Evolutionary conservation across 495 filamentous ascomycete species (phyloP).

Genomic region (Tuber umbilicatum): DNA sequence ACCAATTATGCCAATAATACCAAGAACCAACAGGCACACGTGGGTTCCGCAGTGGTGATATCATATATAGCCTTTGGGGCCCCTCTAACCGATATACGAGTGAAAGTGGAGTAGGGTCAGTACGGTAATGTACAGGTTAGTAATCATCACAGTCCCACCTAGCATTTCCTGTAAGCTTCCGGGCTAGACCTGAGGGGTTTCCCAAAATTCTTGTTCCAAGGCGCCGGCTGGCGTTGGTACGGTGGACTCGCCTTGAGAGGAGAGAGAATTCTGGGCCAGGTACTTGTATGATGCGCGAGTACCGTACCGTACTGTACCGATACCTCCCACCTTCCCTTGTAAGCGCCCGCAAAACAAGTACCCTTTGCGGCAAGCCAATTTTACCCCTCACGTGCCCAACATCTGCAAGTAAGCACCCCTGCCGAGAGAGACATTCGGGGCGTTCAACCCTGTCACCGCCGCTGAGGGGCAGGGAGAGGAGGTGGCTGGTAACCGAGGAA

Average conservation of each 20-base stretch:
- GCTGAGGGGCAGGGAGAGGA: background rate
- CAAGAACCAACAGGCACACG: background rate
- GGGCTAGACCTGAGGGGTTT: too few relatives aligned
- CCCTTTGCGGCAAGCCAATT: background rate
- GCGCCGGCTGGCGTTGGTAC: background rate
- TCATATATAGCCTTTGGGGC: background rate
- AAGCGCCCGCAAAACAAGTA: constrained; percentile 1
- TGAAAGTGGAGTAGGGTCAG: background rate
- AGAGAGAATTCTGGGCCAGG: background rate
- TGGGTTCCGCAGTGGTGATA: background rate
- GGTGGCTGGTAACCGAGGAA: constrained; percentile 13
- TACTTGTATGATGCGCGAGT: background rate
- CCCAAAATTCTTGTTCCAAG: background rate
- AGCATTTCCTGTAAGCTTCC: too few relatives aligned
- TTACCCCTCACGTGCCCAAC: constrained; percentile 1
- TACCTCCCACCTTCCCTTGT: background rate
- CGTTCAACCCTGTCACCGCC: background rate
- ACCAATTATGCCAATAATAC: background rate
- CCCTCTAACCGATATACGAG: background rate
- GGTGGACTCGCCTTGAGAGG: background rate
- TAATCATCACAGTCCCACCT: background rate
- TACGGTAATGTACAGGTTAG: too few relatives aligned
- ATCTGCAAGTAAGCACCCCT: constrained; percentile 24
- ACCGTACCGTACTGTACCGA: background rate
- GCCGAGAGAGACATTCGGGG: background rate